phyloP scores from a whole-genome alignment of 2,329 filamentous ascomycete genomes.

The Acarospora socialis region DNA sequence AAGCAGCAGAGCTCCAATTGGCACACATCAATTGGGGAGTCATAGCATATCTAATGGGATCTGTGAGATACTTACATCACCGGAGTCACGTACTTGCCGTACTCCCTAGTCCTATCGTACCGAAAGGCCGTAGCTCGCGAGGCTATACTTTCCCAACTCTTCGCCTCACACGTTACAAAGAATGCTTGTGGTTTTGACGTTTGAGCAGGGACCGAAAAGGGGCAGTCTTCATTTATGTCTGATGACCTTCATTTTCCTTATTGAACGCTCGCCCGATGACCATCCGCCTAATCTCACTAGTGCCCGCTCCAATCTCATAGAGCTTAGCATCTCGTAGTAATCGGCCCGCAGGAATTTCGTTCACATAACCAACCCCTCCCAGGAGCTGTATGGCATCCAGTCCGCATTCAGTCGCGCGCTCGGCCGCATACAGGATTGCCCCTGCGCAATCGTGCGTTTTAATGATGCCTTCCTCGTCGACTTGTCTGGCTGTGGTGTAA shows the following conservation, averaged over 20 bases:
- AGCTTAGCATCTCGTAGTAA: slow-evolving; percentile 65
- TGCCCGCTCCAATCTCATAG: slow-evolving; percentile 95
- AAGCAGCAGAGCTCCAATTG: too few relatives aligned
- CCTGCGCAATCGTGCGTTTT: slow-evolving; percentile 87
- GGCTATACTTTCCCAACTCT: too few relatives aligned
- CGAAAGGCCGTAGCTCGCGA: too few relatives aligned
- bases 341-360: slow-evolving; percentile 82
- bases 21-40: too few relatives aligned
- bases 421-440: slow-evolving; percentile 83
- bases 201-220: too few relatives aligned
- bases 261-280: slow-evolving; percentile 90
- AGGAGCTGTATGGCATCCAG: slow-evolving; percentile 84
- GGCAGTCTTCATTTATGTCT: too few relatives aligned
- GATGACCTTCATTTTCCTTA: slow-evolving; percentile 54
- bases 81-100: too few relatives aligned
- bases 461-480: slow-evolving; percentile 62
- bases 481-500: slow-evolving; percentile 58
- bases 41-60: too few relatives aligned
- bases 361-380: slow-evolving; percentile 90
- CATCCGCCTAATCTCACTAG: slow-evolving; percentile 85
- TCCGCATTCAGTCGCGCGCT: slow-evolving; percentile 73
- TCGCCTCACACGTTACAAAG: too few relatives aligned
- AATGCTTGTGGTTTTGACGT: too few relatives aligned
- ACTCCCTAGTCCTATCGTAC: too few relatives aligned
- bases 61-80: too few relatives aligned